These are phyloP conservation scores for Glomus cerebriforme DNA, from an alignment of 192 early-diverging fungal species.

Conservation along the genomic window DNA sequence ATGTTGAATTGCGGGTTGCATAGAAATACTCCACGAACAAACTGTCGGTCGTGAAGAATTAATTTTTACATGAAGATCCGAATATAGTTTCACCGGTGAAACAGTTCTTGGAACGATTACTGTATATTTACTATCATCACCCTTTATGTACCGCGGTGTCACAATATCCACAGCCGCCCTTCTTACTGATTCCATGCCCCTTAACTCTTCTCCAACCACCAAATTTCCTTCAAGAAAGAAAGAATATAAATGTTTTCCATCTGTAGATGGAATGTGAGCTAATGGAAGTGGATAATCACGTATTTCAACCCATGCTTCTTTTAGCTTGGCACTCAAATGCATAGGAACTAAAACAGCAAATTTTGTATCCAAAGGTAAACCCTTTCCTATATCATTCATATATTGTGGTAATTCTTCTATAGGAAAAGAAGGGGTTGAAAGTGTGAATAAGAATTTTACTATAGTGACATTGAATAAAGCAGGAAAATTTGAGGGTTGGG, in stretches of 20 bases:
- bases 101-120: slow-evolving; percentile 36
- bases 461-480: slow-evolving; percentile 40
- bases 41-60: slow-evolving; percentile 26
- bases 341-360: slow-evolving; percentile 45
- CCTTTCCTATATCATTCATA: slow-evolving; percentile 45
- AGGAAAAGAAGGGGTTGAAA: slow-evolving; percentile 38
- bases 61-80: slow-evolving; percentile 42
- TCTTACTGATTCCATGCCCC: slow-evolving; percentile 34
- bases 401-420: slow-evolving; percentile 38
- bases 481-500: slow-evolving; percentile 23
- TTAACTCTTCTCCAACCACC: slow-evolving; percentile 47
- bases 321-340: slow-evolving; percentile 38
- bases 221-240: slow-evolving; percentile 45
- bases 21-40: slow-evolving; percentile 40
- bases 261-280: slow-evolving; percentile 38
- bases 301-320: slow-evolving; percentile 42
- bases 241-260: slow-evolving; percentile 1
- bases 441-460: slow-evolving; percentile 3
- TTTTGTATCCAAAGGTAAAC: slow-evolving; percentile 40
- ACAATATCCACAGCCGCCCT: slow-evolving; percentile 27
- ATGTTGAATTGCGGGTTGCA: slow-evolving; percentile 48
- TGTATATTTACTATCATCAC: slow-evolving; percentile 18
- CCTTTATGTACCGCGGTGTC: neutral
- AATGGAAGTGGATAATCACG: slow-evolving; percentile 49
- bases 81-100: slow-evolving; percentile 48